phyloP scores from a whole-genome alignment of 208 protist genomes.

The Leishmania arabica region DNA sequence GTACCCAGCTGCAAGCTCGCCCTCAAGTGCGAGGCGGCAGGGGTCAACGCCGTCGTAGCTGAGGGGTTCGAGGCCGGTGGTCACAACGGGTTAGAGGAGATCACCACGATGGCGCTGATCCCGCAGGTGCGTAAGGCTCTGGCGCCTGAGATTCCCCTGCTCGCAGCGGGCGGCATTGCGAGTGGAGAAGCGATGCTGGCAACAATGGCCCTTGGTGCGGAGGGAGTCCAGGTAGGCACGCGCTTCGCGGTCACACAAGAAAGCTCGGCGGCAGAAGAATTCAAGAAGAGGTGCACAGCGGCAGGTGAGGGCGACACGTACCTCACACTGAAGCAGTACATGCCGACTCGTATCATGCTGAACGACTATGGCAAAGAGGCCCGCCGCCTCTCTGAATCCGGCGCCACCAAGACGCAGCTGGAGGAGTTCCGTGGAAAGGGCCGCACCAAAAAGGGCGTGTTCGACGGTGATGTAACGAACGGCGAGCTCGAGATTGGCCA shows the following conservation, averaged over 20 bases:
- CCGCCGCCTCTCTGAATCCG: conserved; percentile 38
- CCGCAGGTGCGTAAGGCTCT: conserved; percentile 57
- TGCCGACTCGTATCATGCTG: conserved; percentile 60
- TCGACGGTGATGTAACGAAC: conserved; percentile 53
- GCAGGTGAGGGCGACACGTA: conserved; percentile 56
- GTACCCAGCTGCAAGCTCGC: conserved; percentile 81
- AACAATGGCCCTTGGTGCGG: conserved; percentile 72
- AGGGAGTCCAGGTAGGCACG: conserved; percentile 80
- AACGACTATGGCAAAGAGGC: conserved; percentile 64
- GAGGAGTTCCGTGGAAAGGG: conserved; percentile 41
- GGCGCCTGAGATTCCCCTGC: conserved; percentile 64
- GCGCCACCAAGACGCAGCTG: conserved; percentile 47
- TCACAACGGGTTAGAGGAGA: conserved; percentile 70
- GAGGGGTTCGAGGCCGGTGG: conserved; percentile 84
- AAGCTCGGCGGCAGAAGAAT: conserved; percentile 45
- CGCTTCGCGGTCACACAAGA: conserved; percentile 76
- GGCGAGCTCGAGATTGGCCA: conserved; percentile 76
- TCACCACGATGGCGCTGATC: conserved; percentile 69
- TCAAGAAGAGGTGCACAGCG: conserved; percentile 52
- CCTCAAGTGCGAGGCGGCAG: conserved; percentile 65
- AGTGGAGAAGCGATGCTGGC: conserved; percentile 62
- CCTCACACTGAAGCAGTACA: conserved; percentile 65
- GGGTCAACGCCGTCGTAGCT: conserved; percentile 78
- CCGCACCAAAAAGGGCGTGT: conserved; percentile 56
- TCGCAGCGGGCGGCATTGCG: conserved; percentile 74